Conservation (phyloP, 2,329 filamentous ascomycete species). For the Plectosphaerella sp. region DNA sequence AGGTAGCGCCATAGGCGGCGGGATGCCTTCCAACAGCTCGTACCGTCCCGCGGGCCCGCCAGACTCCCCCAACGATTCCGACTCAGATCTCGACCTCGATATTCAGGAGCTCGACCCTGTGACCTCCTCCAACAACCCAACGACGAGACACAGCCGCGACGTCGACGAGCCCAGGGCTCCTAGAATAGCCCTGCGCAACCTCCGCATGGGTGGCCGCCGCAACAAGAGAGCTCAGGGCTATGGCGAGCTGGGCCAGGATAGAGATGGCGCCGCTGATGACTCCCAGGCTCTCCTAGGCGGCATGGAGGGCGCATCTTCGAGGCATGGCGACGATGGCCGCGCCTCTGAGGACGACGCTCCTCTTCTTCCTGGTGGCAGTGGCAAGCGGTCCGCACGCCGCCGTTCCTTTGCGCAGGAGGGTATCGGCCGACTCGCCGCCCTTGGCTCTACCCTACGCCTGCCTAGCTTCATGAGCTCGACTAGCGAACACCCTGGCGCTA, state of each 20-base stretch:
- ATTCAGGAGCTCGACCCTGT: slow-evolving; percentile 73
- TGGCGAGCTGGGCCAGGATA: slow-evolving; percentile 54
- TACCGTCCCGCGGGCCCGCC: slow-evolving; percentile 55
- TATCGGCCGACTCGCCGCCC: slow-evolving; percentile 36
- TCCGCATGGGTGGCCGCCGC: slow-evolving; percentile 63
- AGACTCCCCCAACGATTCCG: slow-evolving; percentile 64
- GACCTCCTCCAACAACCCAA: slow-evolving; percentile 28
- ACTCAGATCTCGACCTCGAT: slow-evolving; percentile 74
- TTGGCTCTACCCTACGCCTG: slow-evolving; percentile 55
- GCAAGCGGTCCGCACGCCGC: slow-evolving; percentile 18
- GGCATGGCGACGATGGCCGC: slow-evolving; percentile 56
- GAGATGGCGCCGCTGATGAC: slow-evolving; percentile 60
- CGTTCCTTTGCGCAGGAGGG: slow-evolving; percentile 35
- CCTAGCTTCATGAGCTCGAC: slow-evolving; percentile 60
- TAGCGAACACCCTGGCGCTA: slow-evolving; percentile 21
- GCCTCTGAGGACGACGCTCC: slow-evolving; percentile 68
- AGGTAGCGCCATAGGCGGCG: slow-evolving; percentile 22
- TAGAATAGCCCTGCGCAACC: slow-evolving; percentile 66
- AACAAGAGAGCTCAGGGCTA: slow-evolving; percentile 52
- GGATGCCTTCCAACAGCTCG: slow-evolving; percentile 52
- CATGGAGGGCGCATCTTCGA: slow-evolving; percentile 46
- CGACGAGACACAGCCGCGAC: slow-evolving; percentile 26
- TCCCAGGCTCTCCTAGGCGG: slow-evolving; percentile 63
- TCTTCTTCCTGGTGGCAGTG: slow-evolving; percentile 50
- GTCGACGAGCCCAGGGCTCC: slow-evolving; percentile 31